A percentile compares a stretch with the other conserved stretches of the same genome.
phyloP scores from a whole-genome alignment of 805 yeast species.

The Candida koratica region DNA sequence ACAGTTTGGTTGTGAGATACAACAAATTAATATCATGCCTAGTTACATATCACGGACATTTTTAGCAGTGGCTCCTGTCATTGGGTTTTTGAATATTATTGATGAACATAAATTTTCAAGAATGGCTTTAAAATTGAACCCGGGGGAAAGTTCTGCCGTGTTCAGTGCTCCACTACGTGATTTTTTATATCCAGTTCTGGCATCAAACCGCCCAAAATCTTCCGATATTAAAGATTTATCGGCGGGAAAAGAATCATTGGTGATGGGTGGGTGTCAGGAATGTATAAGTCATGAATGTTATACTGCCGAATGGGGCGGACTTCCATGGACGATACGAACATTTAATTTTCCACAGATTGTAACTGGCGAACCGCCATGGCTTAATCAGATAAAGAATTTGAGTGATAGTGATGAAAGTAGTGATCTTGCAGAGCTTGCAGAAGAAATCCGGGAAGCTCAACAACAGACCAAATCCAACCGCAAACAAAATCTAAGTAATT shows the following conservation, averaged over 20 bases:
- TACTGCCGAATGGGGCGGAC: slow-evolving; percentile 62
- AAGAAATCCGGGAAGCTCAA: slow-evolving; percentile 11
- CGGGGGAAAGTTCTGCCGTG: slow-evolving; percentile 71
- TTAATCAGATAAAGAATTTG: slow-evolving; percentile 52
- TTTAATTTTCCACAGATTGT: slow-evolving; percentile 57
- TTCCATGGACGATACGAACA: slow-evolving; percentile 63
- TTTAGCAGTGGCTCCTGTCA: slow-evolving; percentile 78
- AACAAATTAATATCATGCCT: slow-evolving; percentile 63
- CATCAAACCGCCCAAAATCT: not conserved
- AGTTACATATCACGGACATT: slow-evolving; percentile 78
- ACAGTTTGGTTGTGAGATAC: slow-evolving; percentile 54
- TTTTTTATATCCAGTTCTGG: slow-evolving; percentile 38
- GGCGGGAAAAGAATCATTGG: not conserved
- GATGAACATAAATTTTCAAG: slow-evolving; percentile 21
- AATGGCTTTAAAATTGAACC: slow-evolving; percentile 52
- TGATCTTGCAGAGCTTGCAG: not conserved
- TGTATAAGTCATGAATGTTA: slow-evolving; percentile 30
- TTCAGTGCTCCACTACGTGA: slow-evolving; percentile 70
- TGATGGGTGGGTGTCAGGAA: slow-evolving; percentile 19
- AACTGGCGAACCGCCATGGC: slow-evolving; percentile 58
- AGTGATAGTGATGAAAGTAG: slow-evolving; percentile 32
- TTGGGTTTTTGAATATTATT: slow-evolving; percentile 53
- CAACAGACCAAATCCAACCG: not conserved
- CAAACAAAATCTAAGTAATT: slow-evolving; percentile 19
- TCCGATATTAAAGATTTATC: not conserved